Base-by-base conservation (phyloP, 2,329 filamentous ascomycete species). In the Sporothrix dimorphospora region DNA sequence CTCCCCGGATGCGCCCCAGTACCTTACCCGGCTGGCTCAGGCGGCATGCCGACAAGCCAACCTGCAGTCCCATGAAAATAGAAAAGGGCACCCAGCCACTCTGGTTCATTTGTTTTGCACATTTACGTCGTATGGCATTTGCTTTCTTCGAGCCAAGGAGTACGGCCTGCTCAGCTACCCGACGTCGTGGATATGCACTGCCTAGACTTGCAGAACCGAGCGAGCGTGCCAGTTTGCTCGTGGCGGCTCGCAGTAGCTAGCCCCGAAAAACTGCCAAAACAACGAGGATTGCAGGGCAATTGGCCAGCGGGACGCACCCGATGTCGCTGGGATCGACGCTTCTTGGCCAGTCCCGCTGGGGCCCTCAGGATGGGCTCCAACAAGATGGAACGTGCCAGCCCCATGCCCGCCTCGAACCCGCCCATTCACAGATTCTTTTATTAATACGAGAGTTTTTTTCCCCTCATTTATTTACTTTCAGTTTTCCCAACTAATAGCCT, bases 291-390 rank as follows among this genome's bases (percentile, higher is more conserved):
- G 14, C 34, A 61, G 57, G 34, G 34, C 57, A 21, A 14, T 45
- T 40, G 21, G 40, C 53, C 27, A 34, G 9, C 53, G 14, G 16
- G 27, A 45, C 11, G 38, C 38, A 51, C 63, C 63, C 63, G 63
- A 34, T 66, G 49, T 66, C 63, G 63, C 63, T 66, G 65, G 30
- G 65, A 67, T 51, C 65, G 65, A 27, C 45, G 61, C 9, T 30
- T 30, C 16, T 47, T 47, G 14, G 38, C n/a, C 40, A 30, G 40
- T 5, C 38, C 38, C 38, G 38, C 38, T 11, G 40, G 40, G 40
- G 40, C 9, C 40, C 40, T 42, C 38, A 40, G 11, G 38, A 40
- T n/a, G 19, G 47, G 8, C 47, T 21, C n/a, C 5, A 11, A 11
- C n/a, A 53, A 11, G 53, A 61, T 30, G 55, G 55, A 59, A 59